Base-by-base conservation (phyloP, 2,329 filamentous ascomycete genomes). In the Simplicillium sp. region DNA sequence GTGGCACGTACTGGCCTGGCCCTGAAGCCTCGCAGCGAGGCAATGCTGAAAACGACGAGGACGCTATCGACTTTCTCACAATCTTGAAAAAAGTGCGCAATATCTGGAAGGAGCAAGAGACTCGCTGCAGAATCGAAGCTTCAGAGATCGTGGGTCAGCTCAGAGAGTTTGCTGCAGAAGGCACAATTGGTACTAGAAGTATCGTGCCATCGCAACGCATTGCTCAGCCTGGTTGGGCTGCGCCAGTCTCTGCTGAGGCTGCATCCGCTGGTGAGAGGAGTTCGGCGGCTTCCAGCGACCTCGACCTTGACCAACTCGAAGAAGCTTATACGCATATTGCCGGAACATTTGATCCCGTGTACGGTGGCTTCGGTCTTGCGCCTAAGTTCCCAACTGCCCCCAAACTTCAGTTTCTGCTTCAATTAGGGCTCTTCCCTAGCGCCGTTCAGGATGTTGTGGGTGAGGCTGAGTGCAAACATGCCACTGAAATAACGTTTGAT, bases 1-100 rank as follows among this genome's bases (percentile, higher is more conserved):
- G 92, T 31, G 90, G 90, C 17, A 96, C 90, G 8, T 97, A 96
- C 61, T 97, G 88, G 85, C 87, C 89, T 4, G 86, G 85, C 1
- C 86, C 88, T 0, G 81, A 79, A 37, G 76, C 79, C 4, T 48
- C 56, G 33, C 55, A 57, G n/a, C 57, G 57, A 17, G 44, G 52
- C 3, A 47, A 44, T 9, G 65, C 68, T 2, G 62, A 63, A 7
- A 50, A 48, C 18, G 71, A 70, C 11, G 66, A 73, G 4, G 77
- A 79, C 36, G 76, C 82, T 4, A 73, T 86, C n/a, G 82, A 86
- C 34, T 95, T 96, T 52, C 68, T 94, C 33, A 79, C 82, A 15
- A 87, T 97, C 29, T 60, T 96, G 38, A 72, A 83, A 51, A 96
- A 94, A 61, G 75, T 97, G 34, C 68, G 70, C 17, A 69, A 71